Base-by-base conservation (phyloP, 2,329 filamentous ascomycete species). In the Mariannaea elegans region DNA sequence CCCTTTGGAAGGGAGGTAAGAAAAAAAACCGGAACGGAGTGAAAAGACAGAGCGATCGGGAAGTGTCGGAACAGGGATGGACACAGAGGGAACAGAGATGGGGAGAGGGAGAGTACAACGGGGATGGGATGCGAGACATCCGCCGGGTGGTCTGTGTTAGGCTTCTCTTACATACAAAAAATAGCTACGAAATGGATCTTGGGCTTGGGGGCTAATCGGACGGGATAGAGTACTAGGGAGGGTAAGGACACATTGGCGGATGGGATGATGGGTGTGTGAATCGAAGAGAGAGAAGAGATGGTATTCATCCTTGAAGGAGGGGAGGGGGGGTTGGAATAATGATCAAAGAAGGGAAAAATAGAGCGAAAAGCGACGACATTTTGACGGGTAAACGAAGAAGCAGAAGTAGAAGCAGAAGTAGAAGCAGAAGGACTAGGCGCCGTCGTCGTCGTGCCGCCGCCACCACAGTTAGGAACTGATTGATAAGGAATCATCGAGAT, bases 121-220 rank as follows among this genome's bases (percentile, higher is more conserved):
- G 39, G 57, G 54, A 49, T 47, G 32, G 39, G 44, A 64, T 62
- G 62, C 62, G 62, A 62, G 59, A 64, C 59, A 62, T 62, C 48
- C 48, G 59, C 50, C 24, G 49, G 44, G 46, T 61, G 58, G 41
- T 13, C 38, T 62, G 59, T 52, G 54, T 36, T 59, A 24, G 42
- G 38, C 21, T 44, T 14, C 21, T 44, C 18, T 44, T 44, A 44
- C 39, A 44, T 44, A 62, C 57, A 24, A 52, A 49, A 59, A 56
- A 56, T 44, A 54, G 39, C 21, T 27, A 23, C 12, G 39, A 61
- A 65, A 32, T 44, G 51, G 21, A 62, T 64, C 61, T 14, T 49
- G 21, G 45, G 4, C 27, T 36, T 36, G 14, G 32, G 32, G 32
- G 32, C 7, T 10, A 14, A n/a, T 8, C 14, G 32, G 13, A 14